A percentile compares a stretch with the other conserved stretches of the same genome.
phyloP scores from a whole-genome alignment of 2,329 filamentous ascomycete genomes.

The Trichoderma sp. region DNA sequence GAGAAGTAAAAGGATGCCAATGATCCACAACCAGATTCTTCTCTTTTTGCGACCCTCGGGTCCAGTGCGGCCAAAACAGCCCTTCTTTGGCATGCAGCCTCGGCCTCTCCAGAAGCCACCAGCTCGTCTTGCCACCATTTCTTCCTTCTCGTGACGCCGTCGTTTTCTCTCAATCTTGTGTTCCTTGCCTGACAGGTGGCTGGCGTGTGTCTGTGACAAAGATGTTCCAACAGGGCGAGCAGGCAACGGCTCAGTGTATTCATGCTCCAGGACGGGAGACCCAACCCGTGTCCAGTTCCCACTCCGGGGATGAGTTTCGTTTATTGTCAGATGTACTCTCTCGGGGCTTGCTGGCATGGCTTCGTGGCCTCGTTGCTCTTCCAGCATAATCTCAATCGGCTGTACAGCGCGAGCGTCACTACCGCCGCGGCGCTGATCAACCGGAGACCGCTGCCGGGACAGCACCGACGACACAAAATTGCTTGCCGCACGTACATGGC shows the following conservation, averaged over 20 bases:
- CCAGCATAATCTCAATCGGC: neutral
- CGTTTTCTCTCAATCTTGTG: constrained; percentile 50
- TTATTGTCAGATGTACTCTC: constrained; percentile 8
- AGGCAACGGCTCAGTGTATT: constrained; percentile 34
- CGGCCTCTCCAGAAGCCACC: constrained; percentile 65
- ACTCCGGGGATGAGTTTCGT: neutral
- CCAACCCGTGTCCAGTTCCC: neutral
- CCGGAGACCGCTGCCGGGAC: constrained; percentile 10
- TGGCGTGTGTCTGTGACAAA: constrained; percentile 44
- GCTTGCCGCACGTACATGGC: neutral
- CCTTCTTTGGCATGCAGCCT: constrained; percentile 58
- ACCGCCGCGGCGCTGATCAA: constrained; percentile 1
- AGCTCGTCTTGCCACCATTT: constrained; percentile 52
- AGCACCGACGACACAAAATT: constrained; percentile 7
- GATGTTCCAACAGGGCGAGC: constrained; percentile 45
- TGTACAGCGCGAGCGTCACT: neutral
- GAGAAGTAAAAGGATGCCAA: constrained; percentile 49
- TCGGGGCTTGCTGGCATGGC: neutral
- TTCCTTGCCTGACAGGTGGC: constrained; percentile 38
- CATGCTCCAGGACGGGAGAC: neutral
- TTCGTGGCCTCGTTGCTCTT: neutral
- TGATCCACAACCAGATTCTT: constrained; percentile 55
- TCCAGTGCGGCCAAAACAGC: constrained; percentile 57
- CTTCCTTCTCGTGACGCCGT: constrained; percentile 63
- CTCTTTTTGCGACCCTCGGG: constrained; percentile 62